Base-by-base conservation (phyloP, 2,329 filamentous ascomycete species). In the Alternaria ethzedia region DNA sequence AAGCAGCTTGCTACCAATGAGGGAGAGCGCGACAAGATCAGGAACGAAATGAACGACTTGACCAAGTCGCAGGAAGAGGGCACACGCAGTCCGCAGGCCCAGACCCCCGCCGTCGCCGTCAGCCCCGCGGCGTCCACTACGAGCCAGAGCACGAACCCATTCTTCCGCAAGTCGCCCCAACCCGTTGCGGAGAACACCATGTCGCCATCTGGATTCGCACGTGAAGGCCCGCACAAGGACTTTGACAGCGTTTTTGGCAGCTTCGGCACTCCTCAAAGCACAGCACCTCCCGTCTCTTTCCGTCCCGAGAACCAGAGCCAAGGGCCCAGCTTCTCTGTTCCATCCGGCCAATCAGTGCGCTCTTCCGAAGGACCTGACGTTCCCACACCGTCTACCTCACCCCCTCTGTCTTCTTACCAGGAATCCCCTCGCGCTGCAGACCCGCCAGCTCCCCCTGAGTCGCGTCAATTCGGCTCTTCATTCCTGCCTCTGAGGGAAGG, bases 1-100 rank as follows among this genome's bases (percentile, higher is more conserved):
- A 99, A 99, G 83, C 96, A 99, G 82, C 84, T 98, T 64, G 88
- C 91, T 36, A 97, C 94, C 1, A 93, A 91, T 61, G 96, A 99
- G 80, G 88, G 88, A 51, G 95, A 98, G 79, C 88, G 92, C 30
- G 95, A 98, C 64, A 95, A 93, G 83, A 84, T 97, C 43, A 94
- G 94, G 82, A 83, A 85, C 2, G 95, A 98, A 79, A 90, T 91
- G 47, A 90, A 90, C 62, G 89, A 88, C 55, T 86, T 90, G 67
- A 86, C 82, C 78, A 90, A 86, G 84, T 87, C 83, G 73, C 88
- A 83, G 70, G 88, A 88, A 75, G 90, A 89, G 64, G 71, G 54
- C 32, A 65, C 74, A 70, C 72, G 80, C 44, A 78, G 70, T 65
- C 70, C 72, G 13, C 72, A 73, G 41, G 67, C 63, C n/a, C 75